These are phyloP conservation scores for Ophiosphaerella korrae DNA, from an alignment of 2,329 filamentous ascomycete genomes.

Conservation along the genomic window DNA sequence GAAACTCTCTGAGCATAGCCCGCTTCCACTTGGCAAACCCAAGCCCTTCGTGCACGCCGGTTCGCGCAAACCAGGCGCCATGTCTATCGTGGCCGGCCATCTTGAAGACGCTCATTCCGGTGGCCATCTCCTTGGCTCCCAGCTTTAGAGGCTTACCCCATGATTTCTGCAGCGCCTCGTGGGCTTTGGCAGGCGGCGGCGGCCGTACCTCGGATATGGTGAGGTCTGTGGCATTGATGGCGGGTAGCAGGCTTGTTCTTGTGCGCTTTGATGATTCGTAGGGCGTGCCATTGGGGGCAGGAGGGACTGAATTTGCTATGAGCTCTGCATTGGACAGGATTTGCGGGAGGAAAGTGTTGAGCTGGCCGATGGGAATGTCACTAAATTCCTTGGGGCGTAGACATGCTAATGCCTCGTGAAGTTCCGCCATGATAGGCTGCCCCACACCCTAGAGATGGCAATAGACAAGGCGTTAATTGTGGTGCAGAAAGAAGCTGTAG, in stretches of 20 bases:
- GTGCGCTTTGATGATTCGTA: slow-evolving; percentile 58
- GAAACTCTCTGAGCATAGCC: slow-evolving; percentile 79
- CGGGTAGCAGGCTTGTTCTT: slow-evolving; percentile 61
- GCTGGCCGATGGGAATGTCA: slow-evolving; percentile 51
- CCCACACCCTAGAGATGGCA: neutral
- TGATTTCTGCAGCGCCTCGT: slow-evolving; percentile 70
- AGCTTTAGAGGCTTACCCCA: slow-evolving; percentile 86
- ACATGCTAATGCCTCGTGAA: slow-evolving; percentile 53
- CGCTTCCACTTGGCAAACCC: slow-evolving; percentile 78
- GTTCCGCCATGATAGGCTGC: slow-evolving; percentile 34
- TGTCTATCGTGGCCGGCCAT: slow-evolving; percentile 77
- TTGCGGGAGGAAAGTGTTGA: slow-evolving; percentile 47
- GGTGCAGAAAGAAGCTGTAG: neutral
- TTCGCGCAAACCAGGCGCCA: slow-evolving; percentile 86
- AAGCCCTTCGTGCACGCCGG: slow-evolving; percentile 80
- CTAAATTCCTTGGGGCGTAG: slow-evolving; percentile 52
- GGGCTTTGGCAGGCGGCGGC: slow-evolving; percentile 57
- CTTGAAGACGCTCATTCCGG: slow-evolving; percentile 80
- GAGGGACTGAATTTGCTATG: slow-evolving; percentile 77
- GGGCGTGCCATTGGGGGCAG: slow-evolving; percentile 54
- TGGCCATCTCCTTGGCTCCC: slow-evolving; percentile 72
- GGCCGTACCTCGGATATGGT: slow-evolving; percentile 58
- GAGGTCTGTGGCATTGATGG: slow-evolving; percentile 57
- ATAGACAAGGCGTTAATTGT: neutral
- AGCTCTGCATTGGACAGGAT: slow-evolving; percentile 65